phyloP scores from a whole-genome alignment of 176 grass and related monocot genomes.

The Aegilops longissima region DNA sequence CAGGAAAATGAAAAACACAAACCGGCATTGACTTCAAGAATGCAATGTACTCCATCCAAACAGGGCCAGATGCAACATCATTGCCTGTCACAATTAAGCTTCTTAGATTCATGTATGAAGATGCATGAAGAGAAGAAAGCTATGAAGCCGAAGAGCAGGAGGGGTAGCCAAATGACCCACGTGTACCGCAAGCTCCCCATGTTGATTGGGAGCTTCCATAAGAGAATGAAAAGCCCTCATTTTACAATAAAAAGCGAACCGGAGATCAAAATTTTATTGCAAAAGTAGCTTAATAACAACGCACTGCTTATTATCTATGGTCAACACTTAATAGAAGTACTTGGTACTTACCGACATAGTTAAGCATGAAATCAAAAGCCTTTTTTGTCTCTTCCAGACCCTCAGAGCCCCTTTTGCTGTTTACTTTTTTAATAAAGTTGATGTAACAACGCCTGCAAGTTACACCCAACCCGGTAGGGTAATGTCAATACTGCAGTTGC shows the following conservation, averaged over 20 bases:
- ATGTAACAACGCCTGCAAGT: constrained; percentile 90
- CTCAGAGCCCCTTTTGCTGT: constrained; percentile 74
- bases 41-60: constrained; percentile 97
- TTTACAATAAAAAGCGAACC: too few species aligned
- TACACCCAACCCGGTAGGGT: constrained; percentile 2
- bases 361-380: constrained; percentile 97
- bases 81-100: constrained; percentile 48
- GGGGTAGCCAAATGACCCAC: not conserved
- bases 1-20: constrained; percentile 32
- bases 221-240: too few species aligned
- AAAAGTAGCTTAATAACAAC: not conserved
- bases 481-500: constrained; percentile 13
- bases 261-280: not conserved
- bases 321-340: not conserved
- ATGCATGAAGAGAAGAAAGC: not conserved
- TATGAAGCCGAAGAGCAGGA: not conserved
- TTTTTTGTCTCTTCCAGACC: constrained; percentile 90
- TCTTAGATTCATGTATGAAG: not conserved
- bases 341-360: constrained; percentile 67
- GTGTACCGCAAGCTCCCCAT: too few species aligned
- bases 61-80: constrained; percentile 86
- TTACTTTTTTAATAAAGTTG: constrained; percentile 76
- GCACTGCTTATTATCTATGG: not conserved
- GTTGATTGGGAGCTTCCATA: too few species aligned
- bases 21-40: constrained; percentile 96